A percentile compares a stretch with the other conserved stretches of the same genome.
phyloP scores from a whole-genome alignment of 2,329 filamentous ascomycete species.

The Parascedosporium putredinis region DNA sequence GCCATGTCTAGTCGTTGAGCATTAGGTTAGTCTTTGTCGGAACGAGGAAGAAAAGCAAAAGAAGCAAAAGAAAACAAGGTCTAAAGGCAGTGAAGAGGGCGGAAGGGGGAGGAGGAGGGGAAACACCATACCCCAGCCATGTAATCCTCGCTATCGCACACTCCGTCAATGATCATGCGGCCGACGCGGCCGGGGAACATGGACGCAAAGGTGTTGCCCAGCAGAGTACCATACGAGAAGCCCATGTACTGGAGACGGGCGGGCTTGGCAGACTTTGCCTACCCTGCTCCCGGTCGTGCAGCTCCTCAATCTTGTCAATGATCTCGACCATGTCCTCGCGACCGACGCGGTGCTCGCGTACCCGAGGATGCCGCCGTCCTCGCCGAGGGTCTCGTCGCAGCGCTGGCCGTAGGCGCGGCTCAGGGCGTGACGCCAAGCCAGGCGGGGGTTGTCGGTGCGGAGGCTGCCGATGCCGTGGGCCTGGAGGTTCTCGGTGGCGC shows the following conservation, averaged over 20 bases:
- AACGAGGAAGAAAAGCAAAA: neutral
- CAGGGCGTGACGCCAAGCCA: conserved; percentile 14
- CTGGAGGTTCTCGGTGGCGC: conserved; percentile 21
- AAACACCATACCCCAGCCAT: conserved; percentile 18
- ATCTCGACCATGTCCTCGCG: conserved; percentile 33
- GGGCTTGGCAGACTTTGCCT: conserved; percentile 9
- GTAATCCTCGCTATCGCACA: conserved; percentile 27
- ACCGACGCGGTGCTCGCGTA: conserved; percentile 28
- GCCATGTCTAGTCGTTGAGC: conserved; percentile 20
- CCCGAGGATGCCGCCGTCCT: conserved; percentile 18
- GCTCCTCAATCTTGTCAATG: conserved; percentile 28
- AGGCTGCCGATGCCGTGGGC: conserved; percentile 19
- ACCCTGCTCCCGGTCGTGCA: conserved; percentile 12
- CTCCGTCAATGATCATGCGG: conserved; percentile 30
- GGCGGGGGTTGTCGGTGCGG: conserved; percentile 10
- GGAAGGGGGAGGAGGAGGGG: too few species aligned
- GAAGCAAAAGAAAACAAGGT: neutral
- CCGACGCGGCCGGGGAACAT: conserved; percentile 27
- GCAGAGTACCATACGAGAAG: conserved; percentile 32
- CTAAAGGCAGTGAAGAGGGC: too few species aligned
- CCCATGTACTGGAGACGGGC: conserved; percentile 35
- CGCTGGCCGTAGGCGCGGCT: conserved; percentile 17
- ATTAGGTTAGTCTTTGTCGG: neutral
- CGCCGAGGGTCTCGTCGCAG: conserved; percentile 16
- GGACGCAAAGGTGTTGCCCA: conserved; percentile 25